Base-by-base conservation (phyloP, 257 asterid genomes). In the Salvia hispanica region DNA sequence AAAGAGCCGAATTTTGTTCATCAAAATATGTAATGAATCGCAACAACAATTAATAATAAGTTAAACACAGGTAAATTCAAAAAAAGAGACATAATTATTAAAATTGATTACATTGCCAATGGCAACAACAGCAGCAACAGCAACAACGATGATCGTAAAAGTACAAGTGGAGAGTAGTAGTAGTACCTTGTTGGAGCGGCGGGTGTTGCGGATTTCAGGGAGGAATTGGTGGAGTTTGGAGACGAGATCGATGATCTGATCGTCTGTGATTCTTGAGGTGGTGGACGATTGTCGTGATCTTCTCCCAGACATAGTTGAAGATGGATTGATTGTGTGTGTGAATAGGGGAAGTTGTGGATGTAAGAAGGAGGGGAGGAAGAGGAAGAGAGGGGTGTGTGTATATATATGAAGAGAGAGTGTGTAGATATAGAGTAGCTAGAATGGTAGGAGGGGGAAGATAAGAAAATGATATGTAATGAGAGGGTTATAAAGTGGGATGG, bases 151-250 rank as follows among this genome's bases (percentile, higher is more conserved):
- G 21, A 18, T 18, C 2, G 47, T 58, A n/a, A 10, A 58, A 0
- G 48, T 58, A 37, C 31, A 14, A 36, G 72, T 56, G 11, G 5
- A 39, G 31, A 25, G 31, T 1, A 12, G 9, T 34, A 10, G 34
- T 31, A 1, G 48, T 66, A 85, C 95, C 93, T 86, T 86, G 80
- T 45, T 72, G 28, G 89, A 64, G 65, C 95, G 89, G 34, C 96
- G 56, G 37, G 31, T 76, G 78, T 14, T 58, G 64, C 86, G 89
- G 70, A 88, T 82, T 68, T 89, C 95, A 6, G 96, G 96, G 6
- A 88, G 82, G 72, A 86, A 86, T 66, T 84, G 93, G 52, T 88
- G 95, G 16, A 88, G 77, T 72, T 84, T 86, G 70, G 92, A 80
- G 52, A 88, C 77, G 12, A 88, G 89, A 16, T 86, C 84, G 9